These are phyloP conservation scores for Nicotiana noctiflora DNA, from an alignment of 257 asterid genomes.

Conservation along the genomic window DNA sequence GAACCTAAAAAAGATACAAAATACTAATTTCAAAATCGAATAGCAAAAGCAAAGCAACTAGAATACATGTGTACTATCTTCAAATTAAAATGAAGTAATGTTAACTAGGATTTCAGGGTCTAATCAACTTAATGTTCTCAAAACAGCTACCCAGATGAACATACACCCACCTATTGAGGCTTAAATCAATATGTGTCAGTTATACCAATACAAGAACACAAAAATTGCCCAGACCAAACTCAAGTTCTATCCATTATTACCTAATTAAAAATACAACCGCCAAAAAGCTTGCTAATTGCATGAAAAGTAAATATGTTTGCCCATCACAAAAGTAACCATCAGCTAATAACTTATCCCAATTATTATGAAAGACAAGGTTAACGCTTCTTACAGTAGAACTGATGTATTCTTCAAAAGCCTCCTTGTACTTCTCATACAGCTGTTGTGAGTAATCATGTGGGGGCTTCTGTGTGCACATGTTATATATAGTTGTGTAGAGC, in stretches of 20 bases:
- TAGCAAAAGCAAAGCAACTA: neutral
- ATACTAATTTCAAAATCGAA: neutral
- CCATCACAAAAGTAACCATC: neutral
- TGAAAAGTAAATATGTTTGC: neutral
- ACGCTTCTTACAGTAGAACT: slow-evolving; percentile 23
- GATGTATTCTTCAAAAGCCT: slow-evolving; percentile 32
- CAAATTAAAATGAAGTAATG: neutral
- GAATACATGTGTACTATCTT: neutral
- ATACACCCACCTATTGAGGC: neutral
- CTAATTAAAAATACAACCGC: neutral
- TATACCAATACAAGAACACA: neutral
- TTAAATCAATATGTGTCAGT: neutral
- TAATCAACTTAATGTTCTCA: neutral
- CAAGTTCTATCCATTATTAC: neutral
- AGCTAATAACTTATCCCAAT: neutral
- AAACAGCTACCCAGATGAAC: neutral
- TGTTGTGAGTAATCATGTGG: slow-evolving; percentile 36
- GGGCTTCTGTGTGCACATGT: slow-evolving; percentile 37
- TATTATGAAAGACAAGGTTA: neutral
- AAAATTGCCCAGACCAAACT: neutral
- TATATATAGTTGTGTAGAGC: slow-evolving; percentile 37
- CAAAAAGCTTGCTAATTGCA: neutral
- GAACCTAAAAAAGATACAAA: slow-evolving; percentile 24
- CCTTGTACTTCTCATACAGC: slow-evolving; percentile 40
- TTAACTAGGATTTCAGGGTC: neutral